These are phyloP conservation scores for Monosporozyma aerobia DNA, from an alignment of 805 yeast species.

Conservation along the genomic window DNA sequence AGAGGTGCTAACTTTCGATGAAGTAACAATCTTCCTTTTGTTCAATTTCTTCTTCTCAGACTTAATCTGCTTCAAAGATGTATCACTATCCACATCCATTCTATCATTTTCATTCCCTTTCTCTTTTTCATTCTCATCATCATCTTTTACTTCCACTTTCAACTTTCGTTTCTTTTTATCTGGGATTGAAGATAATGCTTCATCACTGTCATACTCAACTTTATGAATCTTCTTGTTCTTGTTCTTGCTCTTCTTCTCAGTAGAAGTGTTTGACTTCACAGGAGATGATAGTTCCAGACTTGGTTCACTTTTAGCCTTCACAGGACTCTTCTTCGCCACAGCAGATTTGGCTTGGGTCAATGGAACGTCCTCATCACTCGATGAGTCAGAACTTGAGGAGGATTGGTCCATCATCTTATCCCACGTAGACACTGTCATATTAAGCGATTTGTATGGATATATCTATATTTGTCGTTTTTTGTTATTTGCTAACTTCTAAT, in stretches of 20 bases:
- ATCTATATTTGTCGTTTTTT: not conserved
- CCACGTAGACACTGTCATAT: not conserved
- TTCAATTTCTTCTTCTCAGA: not conserved
- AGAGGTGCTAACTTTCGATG: not conserved
- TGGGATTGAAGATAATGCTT: constrained; percentile 1
- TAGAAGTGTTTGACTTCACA: not conserved
- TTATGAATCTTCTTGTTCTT: not conserved
- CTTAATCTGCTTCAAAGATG: not conserved
- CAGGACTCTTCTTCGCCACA: not conserved
- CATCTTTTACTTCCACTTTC: not conserved
- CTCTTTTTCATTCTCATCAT: not conserved
- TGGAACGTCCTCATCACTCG: not conserved
- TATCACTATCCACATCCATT: not conserved
- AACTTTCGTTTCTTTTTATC: constrained; percentile 1
- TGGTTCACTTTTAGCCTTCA: not conserved
- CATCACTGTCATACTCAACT: not conserved
- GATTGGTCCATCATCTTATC: not conserved
- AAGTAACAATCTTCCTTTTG: not conserved
- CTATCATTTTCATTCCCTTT: not conserved
- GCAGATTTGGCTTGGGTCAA: not conserved
- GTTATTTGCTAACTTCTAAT: not conserved
- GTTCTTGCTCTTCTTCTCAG: too few relatives aligned
- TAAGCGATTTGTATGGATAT: not conserved
- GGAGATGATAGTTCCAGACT: not conserved
- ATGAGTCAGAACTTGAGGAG: not conserved